Evolutionary conservation across 495 filamentous ascomycete species (phyloP), one percentile per base, ranked within the genome.

Genomic region (Cryomyces minteri): DNA sequence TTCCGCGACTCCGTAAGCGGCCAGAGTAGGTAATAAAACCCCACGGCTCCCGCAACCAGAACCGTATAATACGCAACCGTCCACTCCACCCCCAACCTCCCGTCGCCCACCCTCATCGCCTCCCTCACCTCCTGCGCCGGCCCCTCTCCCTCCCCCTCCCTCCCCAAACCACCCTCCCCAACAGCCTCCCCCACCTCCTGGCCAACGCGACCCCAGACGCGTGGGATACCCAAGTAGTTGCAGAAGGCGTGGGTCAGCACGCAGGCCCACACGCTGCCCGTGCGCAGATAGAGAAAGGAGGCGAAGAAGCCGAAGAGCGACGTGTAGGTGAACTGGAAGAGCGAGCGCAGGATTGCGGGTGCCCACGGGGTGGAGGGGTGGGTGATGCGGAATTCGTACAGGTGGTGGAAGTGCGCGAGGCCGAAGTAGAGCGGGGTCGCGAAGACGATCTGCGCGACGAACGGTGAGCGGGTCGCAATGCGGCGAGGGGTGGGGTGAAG

Each of bases 221-320:
- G 68, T n/a, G 92, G 90, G 48, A 95, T 56, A 2, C 90, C 88
- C 69, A 82, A 77, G 71, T 74, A 84, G 56, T 98, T 98, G 62
- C 90, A 96, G 62, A 96, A 94, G 7, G 74, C 72, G 56, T 98
- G 90, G 7, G 78, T 78, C 8, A 79, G 53, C 38, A 88, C 78
- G 9, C 77, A 76, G 6, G 81, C 78, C 39, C 72, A 63, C 33
- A 94, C 54, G 18, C 79, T 90, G 0, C 86, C 88, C 0, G 87
- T 90, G 33, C 90, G 77, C 5, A 98, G 57, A 52, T 81, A 94
- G n/a, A 94, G 32, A 51, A 96, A 98, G 4, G 82, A 82, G 0
- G 85, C 88, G 63, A 75, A 94, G 65, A 84, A 88, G 40, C 90
- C 90, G 51, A 98, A 98, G 28, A 96, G 57, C 12, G 85, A 85